These are phyloP conservation scores for Allium fistulosum DNA, from an alignment of 106 monocot species.

Conservation along the genomic window DNA sequence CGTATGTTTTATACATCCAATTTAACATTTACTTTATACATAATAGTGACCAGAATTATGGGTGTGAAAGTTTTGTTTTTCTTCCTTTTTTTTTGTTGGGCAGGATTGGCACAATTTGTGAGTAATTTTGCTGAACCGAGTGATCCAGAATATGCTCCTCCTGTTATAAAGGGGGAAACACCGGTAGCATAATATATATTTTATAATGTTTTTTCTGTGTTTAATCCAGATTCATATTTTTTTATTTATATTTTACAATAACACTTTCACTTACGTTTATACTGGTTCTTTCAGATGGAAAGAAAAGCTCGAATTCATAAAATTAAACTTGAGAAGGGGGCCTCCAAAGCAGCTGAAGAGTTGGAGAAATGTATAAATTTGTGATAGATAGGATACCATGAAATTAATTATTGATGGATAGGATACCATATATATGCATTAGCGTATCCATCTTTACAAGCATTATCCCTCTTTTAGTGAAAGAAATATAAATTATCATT, in stretches of 20 bases:
- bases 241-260: too few relatives aligned
- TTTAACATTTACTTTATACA: too few relatives aligned
- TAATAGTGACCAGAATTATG: too few relatives aligned
- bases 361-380: slow-evolving; percentile 63
- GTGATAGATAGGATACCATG: too few relatives aligned
- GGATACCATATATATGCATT: slow-evolving; percentile 42
- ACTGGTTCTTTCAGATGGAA: slow-evolving; percentile 30
- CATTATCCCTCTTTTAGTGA: too few relatives aligned
- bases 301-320: slow-evolving; percentile 72
- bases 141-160: slow-evolving; percentile 83
- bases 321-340: slow-evolving; percentile 71
- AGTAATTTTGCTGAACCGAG: slow-evolving; percentile 73
- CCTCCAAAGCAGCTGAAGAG: slow-evolving; percentile 76
- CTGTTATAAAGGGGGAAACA: slow-evolving; percentile 70
- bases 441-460: too few relatives aligned
- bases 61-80: too few relatives aligned
- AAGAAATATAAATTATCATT: neutral
- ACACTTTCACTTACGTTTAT: too few relatives aligned
- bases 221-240: too few relatives aligned
- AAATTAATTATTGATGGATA: too few relatives aligned
- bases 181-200: slow-evolving; percentile 32
- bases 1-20: neutral
- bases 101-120: slow-evolving; percentile 80
- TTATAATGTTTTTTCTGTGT: neutral
- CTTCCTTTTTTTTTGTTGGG: slow-evolving; percentile 2